Evolutionary conservation across 2,329 filamentous ascomycete species (phyloP).

Genomic region (Botrytis fragariae): DNA sequence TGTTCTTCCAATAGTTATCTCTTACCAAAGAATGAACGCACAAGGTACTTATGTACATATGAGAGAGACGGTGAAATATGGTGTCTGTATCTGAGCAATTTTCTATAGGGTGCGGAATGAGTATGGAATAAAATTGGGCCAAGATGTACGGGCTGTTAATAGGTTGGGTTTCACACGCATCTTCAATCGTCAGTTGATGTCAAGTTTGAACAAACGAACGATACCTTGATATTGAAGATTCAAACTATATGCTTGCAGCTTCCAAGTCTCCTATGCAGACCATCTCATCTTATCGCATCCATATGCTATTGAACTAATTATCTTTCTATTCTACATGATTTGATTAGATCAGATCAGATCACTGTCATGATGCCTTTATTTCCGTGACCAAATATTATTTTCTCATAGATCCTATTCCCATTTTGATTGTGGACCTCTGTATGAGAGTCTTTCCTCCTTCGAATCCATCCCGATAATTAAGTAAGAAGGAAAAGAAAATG

Average conservation of each 20-base stretch:
- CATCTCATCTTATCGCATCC: constrained; percentile 4
- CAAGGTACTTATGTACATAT: neutral
- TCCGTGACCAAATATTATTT: constrained; percentile 3
- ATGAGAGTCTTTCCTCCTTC: constrained; percentile 9
- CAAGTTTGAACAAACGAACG: neutral
- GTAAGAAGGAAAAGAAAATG: neutral
- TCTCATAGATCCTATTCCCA: neutral
- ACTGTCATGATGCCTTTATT: neutral
- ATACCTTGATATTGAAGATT: constrained; percentile 2
- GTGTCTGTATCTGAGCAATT: neutral
- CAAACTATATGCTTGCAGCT: constrained; percentile 1
- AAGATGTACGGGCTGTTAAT: neutral
- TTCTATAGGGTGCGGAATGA: neutral
- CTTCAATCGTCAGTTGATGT: neutral
- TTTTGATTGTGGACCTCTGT: constrained; percentile 7
- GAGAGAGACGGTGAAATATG: neutral
- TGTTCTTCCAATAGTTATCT: neutral
- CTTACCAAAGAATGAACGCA: constrained; percentile 15
- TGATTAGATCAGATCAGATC: constrained; percentile 3
- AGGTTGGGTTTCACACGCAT: neutral
- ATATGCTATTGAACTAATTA: constrained; percentile 4
- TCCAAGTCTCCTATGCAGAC: neutral
- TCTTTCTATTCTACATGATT: constrained; percentile 13
- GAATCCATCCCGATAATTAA: neutral
- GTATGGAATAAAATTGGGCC: neutral